Base-by-base conservation (phyloP, 805 yeast species). In the Saccharomycopsis sp. region DNA sequence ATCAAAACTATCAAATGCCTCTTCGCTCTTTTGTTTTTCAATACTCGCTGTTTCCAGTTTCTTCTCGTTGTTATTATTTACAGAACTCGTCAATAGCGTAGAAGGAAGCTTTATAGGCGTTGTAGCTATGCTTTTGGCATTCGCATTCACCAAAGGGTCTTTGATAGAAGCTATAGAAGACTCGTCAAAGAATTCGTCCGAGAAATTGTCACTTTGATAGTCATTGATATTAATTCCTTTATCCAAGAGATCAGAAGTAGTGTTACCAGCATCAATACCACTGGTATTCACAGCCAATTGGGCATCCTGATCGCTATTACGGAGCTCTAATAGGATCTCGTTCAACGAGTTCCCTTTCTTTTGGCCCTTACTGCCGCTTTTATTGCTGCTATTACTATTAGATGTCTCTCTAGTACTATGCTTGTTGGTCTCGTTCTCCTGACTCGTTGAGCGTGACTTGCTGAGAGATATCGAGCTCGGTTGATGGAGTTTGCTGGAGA, bases 151-250 rank as follows among this genome's bases (percentile, higher is more conserved):
- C 2, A 3, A n/a, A n/a, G 56, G 55, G 14, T 52, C 42, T 12
- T 53, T 49, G 17, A 47, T 23, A 15, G 29, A 17, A 22, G 22
- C 24, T 2, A 15, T 49, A n/a, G 42, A n/a, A n/a, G 52, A 38
- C 29, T 60, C 62, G 23, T 60, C 62, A 41, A 60, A 60, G 47
- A 60, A 57, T 3, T 56, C 56, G 42, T 60, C 62, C 14, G 35
- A 51, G 38, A 60, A 60, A 53, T 42, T 54, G 3, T 56, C 61
- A 2, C 38, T 17, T 44, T 58, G 53, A 47, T 53, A 56, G 17
- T 56, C 59, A 42, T 60, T 34, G 9, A 60, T 25, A 20, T 22
- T 55, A 8, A 60, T 54, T 2, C 63, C 63, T n/a, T 56, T 56
- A 38, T 60, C 63, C 24, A 60, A 49, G 2, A 60, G 23, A 15